Base-by-base conservation (phyloP, 169 alveolate species). In the Eimeria necatrix region DNA sequence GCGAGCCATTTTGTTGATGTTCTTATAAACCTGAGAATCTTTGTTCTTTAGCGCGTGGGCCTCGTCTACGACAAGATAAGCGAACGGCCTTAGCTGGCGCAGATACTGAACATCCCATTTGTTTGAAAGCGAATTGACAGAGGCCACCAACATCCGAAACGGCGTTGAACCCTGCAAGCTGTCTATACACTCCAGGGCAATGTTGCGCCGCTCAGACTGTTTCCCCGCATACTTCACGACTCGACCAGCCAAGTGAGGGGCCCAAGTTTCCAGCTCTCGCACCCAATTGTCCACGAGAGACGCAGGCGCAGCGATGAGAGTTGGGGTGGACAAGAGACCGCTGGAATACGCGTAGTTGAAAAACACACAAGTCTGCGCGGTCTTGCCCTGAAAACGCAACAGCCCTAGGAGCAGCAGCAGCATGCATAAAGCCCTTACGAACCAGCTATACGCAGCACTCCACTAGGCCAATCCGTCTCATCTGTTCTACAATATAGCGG, bases 11-110 rank as follows among this genome's bases (percentile, higher is more conserved):
- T 96, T 96, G 91, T 96, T 97, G 74, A 98, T 96, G 71, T 97
- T 97, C 92, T 96, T 98, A 88, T 98, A 98, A 18, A 97, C 97
- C 85, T 96, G 96, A 4, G 99, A 97, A 52, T 98, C 98, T 80
- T 98, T 96, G 95, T 98, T 98, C 93, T 98, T 98, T 32, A 98
- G 96, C 41, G 98, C 96, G 95, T 98, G 99, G 51, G 99, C 99
- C 89, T 98, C 99, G 93, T 98, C 99, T 60, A 98, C 98, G 52
- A 98, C 96, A 94, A 98, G 96, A 93, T 98, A 98, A 93, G 97
- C 98, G 89, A 97, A 96, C 56, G 85, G 89, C 22, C 92, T 51
- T 22, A 89, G 93, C 60, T 91, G 93, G 76, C 90, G 71, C 53
- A 94, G 26, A 46, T 85, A 89, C 70, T 87, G 94, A 46, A 76